These are phyloP conservation scores for Chaetomidium leptoderma DNA, from an alignment of 495 filamentous ascomycete species.

Conservation along the genomic window DNA sequence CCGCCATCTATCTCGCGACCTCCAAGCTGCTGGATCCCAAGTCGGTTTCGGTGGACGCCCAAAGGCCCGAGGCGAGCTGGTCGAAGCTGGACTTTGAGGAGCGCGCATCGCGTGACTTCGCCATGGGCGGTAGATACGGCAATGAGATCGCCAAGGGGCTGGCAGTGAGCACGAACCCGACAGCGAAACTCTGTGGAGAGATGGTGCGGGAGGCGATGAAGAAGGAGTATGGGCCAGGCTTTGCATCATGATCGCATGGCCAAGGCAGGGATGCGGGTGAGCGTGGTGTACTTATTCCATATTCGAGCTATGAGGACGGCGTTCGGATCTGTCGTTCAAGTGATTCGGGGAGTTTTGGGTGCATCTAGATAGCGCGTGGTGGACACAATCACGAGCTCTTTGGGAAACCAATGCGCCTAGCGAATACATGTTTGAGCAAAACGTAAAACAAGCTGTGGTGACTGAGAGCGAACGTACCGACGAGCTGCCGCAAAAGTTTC, in stretches of 20 bases:
- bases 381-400: constrained; percentile 19
- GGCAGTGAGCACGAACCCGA: constrained; percentile 78
- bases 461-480: constrained; percentile 34
- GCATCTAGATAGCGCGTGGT: not conserved
- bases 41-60: constrained; percentile 27
- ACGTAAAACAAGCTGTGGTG: not conserved
- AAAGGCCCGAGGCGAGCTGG: constrained; percentile 41
- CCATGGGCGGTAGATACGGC: constrained; percentile 69
- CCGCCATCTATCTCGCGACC: constrained; percentile 62
- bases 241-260: constrained; percentile 24
- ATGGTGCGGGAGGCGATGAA: constrained; percentile 84
- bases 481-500: constrained; percentile 49
- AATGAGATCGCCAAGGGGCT: constrained; percentile 71
- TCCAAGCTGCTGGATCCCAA: constrained; percentile 44
- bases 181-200: constrained; percentile 80
- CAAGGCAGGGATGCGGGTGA: not conserved
- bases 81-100: constrained; percentile 59
- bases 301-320: constrained; percentile 1
- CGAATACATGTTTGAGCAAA: not conserved
- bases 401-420: constrained; percentile 29
- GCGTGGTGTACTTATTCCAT: not conserved
- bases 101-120: constrained; percentile 69
- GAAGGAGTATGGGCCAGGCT: constrained; percentile 58
- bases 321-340: constrained; percentile 6
- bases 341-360: not conserved